These are phyloP conservation scores for Lumnitzera racemosa DNA, from an alignment of 345 rosid genomes.

Conservation along the genomic window DNA sequence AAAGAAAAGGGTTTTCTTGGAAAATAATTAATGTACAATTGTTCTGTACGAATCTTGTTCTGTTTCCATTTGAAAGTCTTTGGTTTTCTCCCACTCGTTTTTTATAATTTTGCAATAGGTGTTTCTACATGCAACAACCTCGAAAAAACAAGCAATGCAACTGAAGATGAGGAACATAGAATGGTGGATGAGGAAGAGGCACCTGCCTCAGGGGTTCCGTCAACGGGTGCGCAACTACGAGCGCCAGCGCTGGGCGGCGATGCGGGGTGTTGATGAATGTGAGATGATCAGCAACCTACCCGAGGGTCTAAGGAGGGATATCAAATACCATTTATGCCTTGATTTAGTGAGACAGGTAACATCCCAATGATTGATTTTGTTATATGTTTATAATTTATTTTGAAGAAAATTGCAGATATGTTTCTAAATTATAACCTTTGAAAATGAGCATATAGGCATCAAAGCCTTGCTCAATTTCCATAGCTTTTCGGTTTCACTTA, in stretches of 20 bases:
- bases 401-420: background rate
- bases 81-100: background rate
- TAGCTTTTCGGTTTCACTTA: too few relatives aligned
- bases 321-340: constrained; percentile 88
- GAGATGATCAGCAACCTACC: constrained; percentile 85
- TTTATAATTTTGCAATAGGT: constrained; percentile 32
- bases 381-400: background rate
- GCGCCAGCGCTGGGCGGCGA: constrained; percentile 94
- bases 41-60: too few relatives aligned
- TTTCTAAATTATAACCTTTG: too few relatives aligned
- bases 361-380: background rate
- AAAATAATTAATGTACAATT: too few relatives aligned
- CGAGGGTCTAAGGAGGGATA: constrained; percentile 91
- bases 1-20: too few relatives aligned
- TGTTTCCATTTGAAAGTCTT: background rate
- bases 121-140: constrained; percentile 80
- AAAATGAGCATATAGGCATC: too few relatives aligned
- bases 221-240: constrained; percentile 91
- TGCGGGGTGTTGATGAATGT: constrained; percentile 90
- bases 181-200: constrained; percentile 98
- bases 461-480: too few relatives aligned
- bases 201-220: constrained; percentile 67
- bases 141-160: constrained; percentile 97
- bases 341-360: constrained; percentile 88
- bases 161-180: constrained; percentile 95